phyloP scores from a whole-genome alignment of 163 green algal genomes.

The Scenedesmus sp. region DNA sequence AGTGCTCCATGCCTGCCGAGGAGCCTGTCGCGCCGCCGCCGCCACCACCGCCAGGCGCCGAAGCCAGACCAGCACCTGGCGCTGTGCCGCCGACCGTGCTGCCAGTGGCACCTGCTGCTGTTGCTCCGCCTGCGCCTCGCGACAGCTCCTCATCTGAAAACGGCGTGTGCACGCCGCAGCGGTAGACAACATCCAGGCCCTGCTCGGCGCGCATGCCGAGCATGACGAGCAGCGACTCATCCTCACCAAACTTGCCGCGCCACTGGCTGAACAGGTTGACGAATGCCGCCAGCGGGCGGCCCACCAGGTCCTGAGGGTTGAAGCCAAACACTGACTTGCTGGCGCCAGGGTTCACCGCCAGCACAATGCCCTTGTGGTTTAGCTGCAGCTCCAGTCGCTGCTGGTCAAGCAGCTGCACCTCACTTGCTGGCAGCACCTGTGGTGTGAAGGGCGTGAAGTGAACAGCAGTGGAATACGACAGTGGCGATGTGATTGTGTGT shows the following conservation, averaged over 20 bases:
- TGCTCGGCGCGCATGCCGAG: constrained; percentile 35
- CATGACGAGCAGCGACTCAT: constrained; percentile 29
- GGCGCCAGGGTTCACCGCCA: constrained; percentile 38
- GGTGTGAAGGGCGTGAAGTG: neutral
- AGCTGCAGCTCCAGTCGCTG: constrained; percentile 56
- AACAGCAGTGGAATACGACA: neutral
- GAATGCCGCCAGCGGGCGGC: constrained; percentile 54
- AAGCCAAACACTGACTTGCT: constrained; percentile 59
- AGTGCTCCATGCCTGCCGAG: neutral
- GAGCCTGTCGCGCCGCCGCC: neutral
- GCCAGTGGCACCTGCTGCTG: neutral
- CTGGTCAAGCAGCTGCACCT: constrained; percentile 48
- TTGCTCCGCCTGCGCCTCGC: neutral
- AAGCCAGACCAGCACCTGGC: neutral
- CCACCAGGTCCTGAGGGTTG: constrained; percentile 43
- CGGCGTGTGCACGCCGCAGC: constrained; percentile 8
- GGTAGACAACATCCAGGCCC: neutral
- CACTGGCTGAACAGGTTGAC: constrained; percentile 59
- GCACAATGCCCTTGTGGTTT: constrained; percentile 59
- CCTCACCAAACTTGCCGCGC: constrained; percentile 24
- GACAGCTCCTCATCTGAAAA: neutral
- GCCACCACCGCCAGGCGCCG: too few species aligned
- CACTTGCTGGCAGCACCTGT: constrained; percentile 25
- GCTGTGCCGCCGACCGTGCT: neutral
- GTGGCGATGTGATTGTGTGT: too few species aligned